Percentiles rank a stretch among this genome's conserved stretches.
Evolutionary conservation across 2,329 filamentous ascomycete genomes (phyloP).

Genomic region (Botrytis sinoallii): DNA sequence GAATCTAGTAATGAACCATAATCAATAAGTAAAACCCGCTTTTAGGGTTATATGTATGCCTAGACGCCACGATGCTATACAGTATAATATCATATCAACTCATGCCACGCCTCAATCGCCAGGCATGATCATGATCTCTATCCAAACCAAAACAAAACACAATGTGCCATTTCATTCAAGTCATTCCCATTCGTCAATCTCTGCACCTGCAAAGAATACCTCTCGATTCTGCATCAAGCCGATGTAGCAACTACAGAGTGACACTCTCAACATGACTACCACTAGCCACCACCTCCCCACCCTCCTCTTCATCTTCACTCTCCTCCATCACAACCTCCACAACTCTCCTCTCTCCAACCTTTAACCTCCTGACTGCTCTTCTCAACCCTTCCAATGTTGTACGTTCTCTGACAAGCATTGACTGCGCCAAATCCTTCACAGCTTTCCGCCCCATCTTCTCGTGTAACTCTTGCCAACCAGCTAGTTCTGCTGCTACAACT

Average conservation of each 20-base stretch:
- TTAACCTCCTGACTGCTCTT: slow-evolving; percentile 62
- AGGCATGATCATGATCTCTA: slow-evolving; percentile 4
- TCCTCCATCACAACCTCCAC: neutral
- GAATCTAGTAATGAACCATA: neutral
- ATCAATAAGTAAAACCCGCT: neutral
- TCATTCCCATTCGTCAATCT: neutral
- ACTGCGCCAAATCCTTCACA: slow-evolving; percentile 70
- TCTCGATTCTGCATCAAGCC: neutral
- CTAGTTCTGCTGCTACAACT: slow-evolving; percentile 85
- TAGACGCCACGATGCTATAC: slow-evolving; percentile 11
- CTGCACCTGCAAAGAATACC: neutral
- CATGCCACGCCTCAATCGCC: neutral
- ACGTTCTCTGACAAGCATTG: slow-evolving; percentile 76
- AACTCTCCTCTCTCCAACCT: slow-evolving; percentile 12
- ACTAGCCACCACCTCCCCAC: neutral
- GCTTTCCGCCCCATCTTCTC: slow-evolving; percentile 72
- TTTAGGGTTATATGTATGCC: neutral
- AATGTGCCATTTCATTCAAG: neutral
- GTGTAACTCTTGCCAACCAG: slow-evolving; percentile 90
- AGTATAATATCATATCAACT: slow-evolving; percentile 1
- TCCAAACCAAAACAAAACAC: slow-evolving; percentile 8
- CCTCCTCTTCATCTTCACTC: neutral
- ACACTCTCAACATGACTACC: slow-evolving; percentile 6
- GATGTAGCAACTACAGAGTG: slow-evolving; percentile 5
- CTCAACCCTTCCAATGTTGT: slow-evolving; percentile 77